Percentiles rank a stretch among this genome's conserved stretches.
These are phyloP conservation scores for Alternaria dauci DNA, from an alignment of 2,329 filamentous ascomycete species.

Conservation along the genomic window DNA sequence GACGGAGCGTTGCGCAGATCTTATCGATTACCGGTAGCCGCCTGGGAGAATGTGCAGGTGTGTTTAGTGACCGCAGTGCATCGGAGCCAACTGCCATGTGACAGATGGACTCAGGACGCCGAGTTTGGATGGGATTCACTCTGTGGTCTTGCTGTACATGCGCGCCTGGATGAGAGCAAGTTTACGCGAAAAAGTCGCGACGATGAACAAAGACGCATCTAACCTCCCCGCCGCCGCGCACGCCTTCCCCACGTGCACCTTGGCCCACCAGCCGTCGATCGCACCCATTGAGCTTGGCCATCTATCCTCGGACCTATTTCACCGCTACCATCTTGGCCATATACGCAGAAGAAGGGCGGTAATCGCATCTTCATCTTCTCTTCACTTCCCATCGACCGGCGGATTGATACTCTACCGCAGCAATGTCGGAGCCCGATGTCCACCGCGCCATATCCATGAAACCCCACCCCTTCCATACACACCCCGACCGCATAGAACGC, in stretches of 20 bases:
- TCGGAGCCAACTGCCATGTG: background rate
- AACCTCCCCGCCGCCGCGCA: conserved; percentile 12
- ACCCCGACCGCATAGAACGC: conserved; percentile 39
- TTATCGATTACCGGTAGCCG: background rate
- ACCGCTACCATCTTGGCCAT: background rate
- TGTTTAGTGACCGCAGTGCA: background rate
- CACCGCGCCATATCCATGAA: conserved; percentile 59
- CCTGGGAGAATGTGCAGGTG: background rate
- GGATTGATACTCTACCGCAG: conserved; percentile 17
- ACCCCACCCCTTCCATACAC: conserved; percentile 54
- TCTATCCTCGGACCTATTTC: background rate
- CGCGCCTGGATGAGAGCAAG: background rate
- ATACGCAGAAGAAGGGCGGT: background rate
- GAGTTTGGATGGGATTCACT: background rate
- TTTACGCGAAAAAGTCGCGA: background rate
- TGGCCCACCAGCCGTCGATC: conserved; percentile 6
- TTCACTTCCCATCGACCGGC: background rate
- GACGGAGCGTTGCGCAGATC: background rate
- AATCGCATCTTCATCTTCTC: background rate
- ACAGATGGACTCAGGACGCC: background rate
- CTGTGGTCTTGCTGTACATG: background rate
- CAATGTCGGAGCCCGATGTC: conserved; percentile 56
- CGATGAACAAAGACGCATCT: background rate
- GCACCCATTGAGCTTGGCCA: background rate
- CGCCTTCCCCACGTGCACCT: conserved; percentile 25